Base-by-base conservation (phyloP, 2,329 filamentous ascomycete genomes). In the Trichoderma breve region DNA sequence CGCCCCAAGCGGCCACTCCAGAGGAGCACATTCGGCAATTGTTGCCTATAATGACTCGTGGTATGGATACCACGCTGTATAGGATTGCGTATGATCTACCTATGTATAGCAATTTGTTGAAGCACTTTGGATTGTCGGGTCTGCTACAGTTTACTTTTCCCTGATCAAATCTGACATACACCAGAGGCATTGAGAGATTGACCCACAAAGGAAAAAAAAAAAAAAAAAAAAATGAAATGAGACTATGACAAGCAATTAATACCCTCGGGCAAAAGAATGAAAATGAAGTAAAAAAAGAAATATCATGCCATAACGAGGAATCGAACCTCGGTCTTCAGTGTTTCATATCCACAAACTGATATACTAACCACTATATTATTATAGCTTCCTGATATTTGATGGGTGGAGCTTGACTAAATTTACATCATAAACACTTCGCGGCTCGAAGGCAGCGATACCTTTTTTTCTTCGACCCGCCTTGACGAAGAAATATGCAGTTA, bases 261-360 rank as follows among this genome's bases (percentile, higher is more conserved):
- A 36, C 9, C 21, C 3, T 24, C 32, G 18, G 39, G 15, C 5
- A 43, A 62, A 39, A 18, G 7, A 11, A 18, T n/a, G 21, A 21
- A 14, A 58, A 28, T 36, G 4, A 14, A n/a, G 7, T 6, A 53
- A 61, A 70, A 36, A 61, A 15, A 11, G 7, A 36, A 60, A 34
- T 32, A 65, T 9, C 14, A 39, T 76, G 76, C 75, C 76, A 69
- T 73, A 74, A 71, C 75, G 75, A 77, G 77, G 77, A 78, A 73
- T 78, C 77, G 77, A 78, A 78, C 77, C 76, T 77, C 76, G 75
- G 74, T 77, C 76, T 76, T 73, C 77, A 78, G 77, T 78, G 77
- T 15, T 74, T 74, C 53, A 72, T 36, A 47, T 69, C 77, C 77
- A 78, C 77, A 78, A 78, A 78, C 77, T 78, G 74, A 72, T 77